Conservation (phyloP, 495 filamentous ascomycete species). For the Ramalina peruviana region DNA sequence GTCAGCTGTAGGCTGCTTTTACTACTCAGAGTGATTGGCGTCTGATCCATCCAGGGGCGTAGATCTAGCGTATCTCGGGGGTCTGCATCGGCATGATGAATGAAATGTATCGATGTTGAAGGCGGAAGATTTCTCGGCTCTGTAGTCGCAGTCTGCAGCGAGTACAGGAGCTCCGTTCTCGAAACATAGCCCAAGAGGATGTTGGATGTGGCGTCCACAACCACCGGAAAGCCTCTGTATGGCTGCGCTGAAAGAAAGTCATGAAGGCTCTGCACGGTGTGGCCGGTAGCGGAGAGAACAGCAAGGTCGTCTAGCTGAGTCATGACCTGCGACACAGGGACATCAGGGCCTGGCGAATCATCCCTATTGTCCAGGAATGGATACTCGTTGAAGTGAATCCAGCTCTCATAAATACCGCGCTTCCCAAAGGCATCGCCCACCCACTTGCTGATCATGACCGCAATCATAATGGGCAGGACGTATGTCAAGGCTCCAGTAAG, state of each 20-base stretch:
- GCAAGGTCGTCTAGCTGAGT: slow-evolving; percentile 82
- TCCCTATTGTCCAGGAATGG: slow-evolving; percentile 92
- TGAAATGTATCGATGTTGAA: slow-evolving; percentile 71
- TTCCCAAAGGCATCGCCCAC: slow-evolving; percentile 92
- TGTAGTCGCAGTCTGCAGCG: slow-evolving; percentile 43
- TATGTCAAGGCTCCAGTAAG: slow-evolving; percentile 92
- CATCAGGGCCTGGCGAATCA: slow-evolving; percentile 66
- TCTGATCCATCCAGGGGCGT: slow-evolving; percentile 96
- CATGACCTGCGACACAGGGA: slow-evolving; percentile 76
- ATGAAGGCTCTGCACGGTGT: slow-evolving; percentile 66
- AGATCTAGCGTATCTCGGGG: slow-evolving; percentile 70
- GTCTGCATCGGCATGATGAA: slow-evolving; percentile 68
- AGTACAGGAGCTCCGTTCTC: slow-evolving; percentile 77
- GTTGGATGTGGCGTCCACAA: slow-evolving; percentile 53
- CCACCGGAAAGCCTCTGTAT: slow-evolving; percentile 87
- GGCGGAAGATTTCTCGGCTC: slow-evolving; percentile 41
- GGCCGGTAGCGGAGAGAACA: slow-evolving; percentile 69
- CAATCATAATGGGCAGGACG: slow-evolving; percentile 97
- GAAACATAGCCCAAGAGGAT: slow-evolving; percentile 83
- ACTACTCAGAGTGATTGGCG: slow-evolving; percentile 76
- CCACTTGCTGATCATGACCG: slow-evolving; percentile 98
- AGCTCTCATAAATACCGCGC: slow-evolving; percentile 91
- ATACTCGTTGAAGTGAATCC: slow-evolving; percentile 94
- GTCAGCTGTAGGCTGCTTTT: slow-evolving; percentile 64
- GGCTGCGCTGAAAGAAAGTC: slow-evolving; percentile 55